These are phyloP conservation scores for Cantharellus cinnabarinus DNA, from an alignment of 768 basidiomycete species.

Conservation along the genomic window DNA sequence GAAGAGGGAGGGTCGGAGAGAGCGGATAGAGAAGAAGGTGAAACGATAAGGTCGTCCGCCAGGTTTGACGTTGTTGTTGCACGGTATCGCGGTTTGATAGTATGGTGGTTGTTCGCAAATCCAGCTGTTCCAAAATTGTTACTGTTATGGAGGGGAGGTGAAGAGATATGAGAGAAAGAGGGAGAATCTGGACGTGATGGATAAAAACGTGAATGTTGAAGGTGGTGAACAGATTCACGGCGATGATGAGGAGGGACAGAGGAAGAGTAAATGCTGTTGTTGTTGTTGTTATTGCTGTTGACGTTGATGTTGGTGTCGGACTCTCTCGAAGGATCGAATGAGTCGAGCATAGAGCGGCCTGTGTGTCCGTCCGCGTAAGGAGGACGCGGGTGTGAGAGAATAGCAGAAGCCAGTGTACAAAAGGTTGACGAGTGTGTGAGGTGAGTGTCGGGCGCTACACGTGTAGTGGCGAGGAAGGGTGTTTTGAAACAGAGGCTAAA, in stretches of 20 bases:
- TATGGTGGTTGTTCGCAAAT: too few relatives aligned
- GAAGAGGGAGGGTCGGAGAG: too few relatives aligned
- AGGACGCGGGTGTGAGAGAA: constrained; percentile 8
- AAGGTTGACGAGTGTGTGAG: neutral
- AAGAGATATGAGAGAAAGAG: too few relatives aligned
- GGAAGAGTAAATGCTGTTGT: neutral
- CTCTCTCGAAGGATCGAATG: constrained; percentile 31
- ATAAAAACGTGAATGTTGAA: too few relatives aligned
- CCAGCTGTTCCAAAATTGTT: too few relatives aligned
- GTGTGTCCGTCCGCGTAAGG: constrained; percentile 57
- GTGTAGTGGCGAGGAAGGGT: neutral
- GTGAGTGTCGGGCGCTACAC: neutral
- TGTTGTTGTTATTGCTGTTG: constrained; percentile 15
- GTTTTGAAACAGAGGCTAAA: neutral
- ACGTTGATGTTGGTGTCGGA: constrained; percentile 22
- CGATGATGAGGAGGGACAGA: neutral
- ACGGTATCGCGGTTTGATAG: too few relatives aligned
- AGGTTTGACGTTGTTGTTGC: too few relatives aligned
- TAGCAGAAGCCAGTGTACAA: constrained; percentile 9
- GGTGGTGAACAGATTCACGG: too few relatives aligned
- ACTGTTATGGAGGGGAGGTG: too few relatives aligned
- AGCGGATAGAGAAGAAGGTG: too few relatives aligned
- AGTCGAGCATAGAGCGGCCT: constrained; percentile 67
- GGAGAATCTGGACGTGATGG: too few relatives aligned
- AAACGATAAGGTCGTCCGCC: too few relatives aligned